Percentiles rank a stretch among this genome's conserved stretches.
Conservation (phyloP, 495 filamentous ascomycete genomes). For the Penicilliopsis zonata region DNA sequence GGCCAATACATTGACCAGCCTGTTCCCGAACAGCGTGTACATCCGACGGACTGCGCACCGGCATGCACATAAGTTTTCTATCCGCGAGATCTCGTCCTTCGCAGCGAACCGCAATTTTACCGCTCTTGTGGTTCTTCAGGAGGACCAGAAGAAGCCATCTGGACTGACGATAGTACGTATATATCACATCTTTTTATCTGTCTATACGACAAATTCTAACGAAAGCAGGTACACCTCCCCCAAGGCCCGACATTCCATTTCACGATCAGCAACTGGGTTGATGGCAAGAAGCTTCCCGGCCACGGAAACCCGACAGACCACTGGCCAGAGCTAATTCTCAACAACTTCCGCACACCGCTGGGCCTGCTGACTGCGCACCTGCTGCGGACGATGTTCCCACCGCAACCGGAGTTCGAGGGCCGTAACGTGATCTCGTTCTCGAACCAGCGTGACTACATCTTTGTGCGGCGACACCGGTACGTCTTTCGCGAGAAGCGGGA, state of each 20-base stretch:
- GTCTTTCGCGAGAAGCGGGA: constrained; percentile 77
- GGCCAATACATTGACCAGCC: constrained; percentile 58
- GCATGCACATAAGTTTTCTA: constrained; percentile 72
- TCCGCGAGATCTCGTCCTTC: constrained; percentile 81
- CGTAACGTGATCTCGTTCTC: constrained; percentile 85
- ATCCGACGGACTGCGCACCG: constrained; percentile 72
- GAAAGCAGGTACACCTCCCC: constrained; percentile 79
- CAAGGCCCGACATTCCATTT: constrained; percentile 83
- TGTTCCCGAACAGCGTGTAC: constrained; percentile 84
- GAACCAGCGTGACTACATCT: constrained; percentile 95
- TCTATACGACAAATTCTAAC: no score
- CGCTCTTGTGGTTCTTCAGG: constrained; percentile 65
- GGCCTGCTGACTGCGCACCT: constrained; percentile 81
- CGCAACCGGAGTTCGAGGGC: constrained; percentile 68
- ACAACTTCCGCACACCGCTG: constrained; percentile 88
- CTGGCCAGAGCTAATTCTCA: constrained; percentile 85
- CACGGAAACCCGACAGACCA: constrained; percentile 85
- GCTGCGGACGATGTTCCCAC: constrained; percentile 73
- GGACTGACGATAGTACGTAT: constrained; percentile 67
- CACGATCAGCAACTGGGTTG: constrained; percentile 71
- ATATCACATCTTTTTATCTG: no score
- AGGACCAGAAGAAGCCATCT: constrained; percentile 70
- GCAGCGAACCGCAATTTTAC: constrained; percentile 72
- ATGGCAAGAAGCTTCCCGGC: constrained; percentile 70
- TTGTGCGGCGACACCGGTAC: constrained; percentile 81